phyloP scores from a whole-genome alignment of 2,329 filamentous ascomycete species.

The Sporothrix pallida region DNA sequence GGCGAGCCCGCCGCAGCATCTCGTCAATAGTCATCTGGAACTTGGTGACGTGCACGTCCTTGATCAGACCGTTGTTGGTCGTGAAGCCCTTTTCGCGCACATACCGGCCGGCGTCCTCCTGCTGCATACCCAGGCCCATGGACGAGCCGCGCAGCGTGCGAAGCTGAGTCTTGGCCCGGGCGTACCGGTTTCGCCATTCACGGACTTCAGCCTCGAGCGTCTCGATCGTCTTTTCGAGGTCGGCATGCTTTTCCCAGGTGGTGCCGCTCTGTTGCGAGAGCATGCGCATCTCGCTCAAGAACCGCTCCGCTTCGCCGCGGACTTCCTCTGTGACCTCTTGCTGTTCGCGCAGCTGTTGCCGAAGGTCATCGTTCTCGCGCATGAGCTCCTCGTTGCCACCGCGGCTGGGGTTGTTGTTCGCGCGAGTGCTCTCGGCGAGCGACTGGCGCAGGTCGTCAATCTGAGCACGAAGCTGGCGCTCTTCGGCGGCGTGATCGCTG shows the following conservation, averaged over 20 bases:
- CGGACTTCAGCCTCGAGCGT: slow-evolving; percentile 81
- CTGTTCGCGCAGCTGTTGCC: slow-evolving; percentile 71
- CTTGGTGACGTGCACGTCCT: slow-evolving; percentile 90
- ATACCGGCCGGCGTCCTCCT: slow-evolving; percentile 72
- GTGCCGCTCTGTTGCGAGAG: slow-evolving; percentile 81
- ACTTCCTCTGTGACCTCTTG: slow-evolving; percentile 86
- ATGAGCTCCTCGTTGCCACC: slow-evolving; percentile 61
- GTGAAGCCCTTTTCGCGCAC: slow-evolving; percentile 70
- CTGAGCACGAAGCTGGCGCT: slow-evolving; percentile 67
- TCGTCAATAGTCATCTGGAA: slow-evolving; percentile 96
- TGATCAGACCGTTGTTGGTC: slow-evolving; percentile 76
- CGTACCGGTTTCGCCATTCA: slow-evolving; percentile 90
- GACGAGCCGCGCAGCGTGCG: slow-evolving; percentile 81
- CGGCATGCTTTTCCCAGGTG: slow-evolving; percentile 80
- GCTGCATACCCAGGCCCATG: slow-evolving; percentile 70
- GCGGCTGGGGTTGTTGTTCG: slow-evolving; percentile 14
- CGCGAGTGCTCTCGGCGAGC: slow-evolving; percentile 39
- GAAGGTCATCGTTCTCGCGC: slow-evolving; percentile 72
- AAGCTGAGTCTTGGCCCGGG: slow-evolving; percentile 84
- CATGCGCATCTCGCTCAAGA: slow-evolving; percentile 85
- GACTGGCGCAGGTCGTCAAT: slow-evolving; percentile 59
- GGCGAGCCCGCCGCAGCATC: slow-evolving; percentile 76
- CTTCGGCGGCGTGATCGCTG: slow-evolving; percentile 68
- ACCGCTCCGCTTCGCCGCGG: slow-evolving; percentile 78
- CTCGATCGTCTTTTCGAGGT: slow-evolving; percentile 75